A percentile compares a stretch with the other conserved stretches of the same genome.
These are phyloP conservation scores for Pyrenula massariospora DNA, from an alignment of 495 filamentous ascomycete species.

Conservation along the genomic window DNA sequence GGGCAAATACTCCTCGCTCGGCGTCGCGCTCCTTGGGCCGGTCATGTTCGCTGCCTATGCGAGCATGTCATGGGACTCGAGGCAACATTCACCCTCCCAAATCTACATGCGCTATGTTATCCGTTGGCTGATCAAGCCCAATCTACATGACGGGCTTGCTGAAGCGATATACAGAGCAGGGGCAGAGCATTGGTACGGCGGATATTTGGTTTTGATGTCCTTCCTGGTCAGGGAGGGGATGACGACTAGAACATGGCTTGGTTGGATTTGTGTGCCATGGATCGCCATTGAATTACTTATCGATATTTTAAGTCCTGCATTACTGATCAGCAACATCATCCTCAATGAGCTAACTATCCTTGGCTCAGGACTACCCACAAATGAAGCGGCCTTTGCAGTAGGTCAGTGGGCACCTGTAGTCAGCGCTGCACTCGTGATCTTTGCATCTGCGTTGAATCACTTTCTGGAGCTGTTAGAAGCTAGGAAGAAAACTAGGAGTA, in stretches of 20 bases:
- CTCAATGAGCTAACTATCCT: neutral
- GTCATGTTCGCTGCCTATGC: slow-evolving; percentile 1
- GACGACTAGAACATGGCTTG: neutral
- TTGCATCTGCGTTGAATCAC: neutral
- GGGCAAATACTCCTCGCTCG: neutral
- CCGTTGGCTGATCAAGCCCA: neutral
- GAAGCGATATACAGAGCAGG: neutral
- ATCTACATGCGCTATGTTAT: neutral
- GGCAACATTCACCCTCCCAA: neutral
- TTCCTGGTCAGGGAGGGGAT: neutral
- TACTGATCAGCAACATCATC: slow-evolving; percentile 19
- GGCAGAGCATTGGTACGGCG: neutral
- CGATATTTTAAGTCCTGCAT: slow-evolving; percentile 17
- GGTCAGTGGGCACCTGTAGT: neutral
- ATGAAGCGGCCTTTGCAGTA: neutral
- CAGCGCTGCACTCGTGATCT: neutral
- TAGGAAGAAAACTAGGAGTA: neutral
- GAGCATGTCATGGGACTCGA: neutral
- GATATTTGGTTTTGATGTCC: neutral
- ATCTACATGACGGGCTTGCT: neutral
- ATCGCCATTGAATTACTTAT: slow-evolving; percentile 13
- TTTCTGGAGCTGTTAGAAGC: neutral
- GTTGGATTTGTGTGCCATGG: neutral
- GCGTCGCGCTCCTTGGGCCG: neutral
- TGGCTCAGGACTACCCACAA: neutral